Evolutionary conservation across 2,329 filamentous ascomycete genomes (phyloP).

Genomic region (Neonectria punicea): DNA sequence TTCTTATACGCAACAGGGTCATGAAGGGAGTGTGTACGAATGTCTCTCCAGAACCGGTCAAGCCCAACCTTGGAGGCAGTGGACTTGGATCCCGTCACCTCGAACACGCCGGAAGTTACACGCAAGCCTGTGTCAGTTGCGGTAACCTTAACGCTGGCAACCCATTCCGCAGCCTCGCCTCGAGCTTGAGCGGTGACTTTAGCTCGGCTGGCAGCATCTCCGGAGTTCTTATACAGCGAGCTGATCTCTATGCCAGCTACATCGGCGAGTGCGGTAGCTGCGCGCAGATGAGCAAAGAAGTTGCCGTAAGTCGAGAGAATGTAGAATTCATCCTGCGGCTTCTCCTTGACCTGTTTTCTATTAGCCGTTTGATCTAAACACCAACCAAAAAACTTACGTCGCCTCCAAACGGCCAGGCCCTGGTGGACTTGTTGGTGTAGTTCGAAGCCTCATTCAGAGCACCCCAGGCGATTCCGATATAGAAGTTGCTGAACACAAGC

Average conservation of each 20-base stretch:
- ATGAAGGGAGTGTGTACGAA: constrained; percentile 72
- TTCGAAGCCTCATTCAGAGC: constrained; percentile 64
- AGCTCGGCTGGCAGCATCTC: constrained; percentile 47
- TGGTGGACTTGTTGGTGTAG: constrained; percentile 67
- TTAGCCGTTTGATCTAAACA: constrained; percentile 1
- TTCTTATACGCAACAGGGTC: not conserved
- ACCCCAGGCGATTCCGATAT: constrained; percentile 70
- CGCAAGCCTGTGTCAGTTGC: constrained; percentile 68
- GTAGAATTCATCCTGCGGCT: constrained; percentile 53
- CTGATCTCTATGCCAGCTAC: constrained; percentile 61
- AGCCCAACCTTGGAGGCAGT: constrained; percentile 68
- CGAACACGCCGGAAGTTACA: constrained; percentile 71
- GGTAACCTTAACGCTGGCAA: constrained; percentile 71
- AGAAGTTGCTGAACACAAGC: constrained; percentile 73
- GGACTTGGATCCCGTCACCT: constrained; percentile 69
- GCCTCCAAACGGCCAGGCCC: constrained; percentile 72
- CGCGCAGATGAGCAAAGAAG: constrained; percentile 70
- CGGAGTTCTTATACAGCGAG: constrained; percentile 54
- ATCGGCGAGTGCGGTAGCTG: constrained; percentile 68
- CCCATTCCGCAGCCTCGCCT: constrained; percentile 70
- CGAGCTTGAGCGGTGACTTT: constrained; percentile 61
- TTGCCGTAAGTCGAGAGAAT: constrained; percentile 73
- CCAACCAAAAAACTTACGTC: constrained; percentile 52
- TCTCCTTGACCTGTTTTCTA: constrained; percentile 57
- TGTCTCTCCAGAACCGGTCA: constrained; percentile 73